Evolutionary conservation across 176 grass and related monocot genomes (phyloP), one percentile per base, ranked within the genome.

Genomic region (Themeda triandra): DNA sequence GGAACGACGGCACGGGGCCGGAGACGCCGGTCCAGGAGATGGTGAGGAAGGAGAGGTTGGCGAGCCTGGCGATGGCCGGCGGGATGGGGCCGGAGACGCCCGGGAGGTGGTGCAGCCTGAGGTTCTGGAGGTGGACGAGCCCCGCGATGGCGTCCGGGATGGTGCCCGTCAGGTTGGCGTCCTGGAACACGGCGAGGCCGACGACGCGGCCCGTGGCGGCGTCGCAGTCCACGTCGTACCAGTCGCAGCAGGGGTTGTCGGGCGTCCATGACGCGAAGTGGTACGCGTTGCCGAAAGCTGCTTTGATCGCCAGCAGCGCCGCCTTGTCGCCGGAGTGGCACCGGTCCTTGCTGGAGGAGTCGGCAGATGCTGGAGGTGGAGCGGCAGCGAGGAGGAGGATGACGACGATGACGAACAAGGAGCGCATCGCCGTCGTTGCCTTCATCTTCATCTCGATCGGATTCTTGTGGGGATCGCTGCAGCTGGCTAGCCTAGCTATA

Each of bases 171-270:
- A 91, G 13, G 70, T 92, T 91, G 82, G 68, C 1, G 49, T 92
- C 91, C 59, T 89, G 91, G 49, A 69, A 83, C 6, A 96, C 49
- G 21, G 42, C 1, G 21, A 96, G 91, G 18, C 49, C n/a, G 1
- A 78, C 19, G 54, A 96, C 91, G 63, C 88, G 88, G 67, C 88
- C 91, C 0, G 86, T 78, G 18, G 14, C 5, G 17, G 18, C 0
- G 84, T 96, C 86, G 63, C 94, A 96, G 10, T 87, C 84, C 6
- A 96, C 53, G 30, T 76, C 84, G 29, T 87, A 89, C 94, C 94
- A 96, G 33, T 84, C 86, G 73, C 91, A 96, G 84, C 94, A 96
- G 13, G 76, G 2, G 36, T 32, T 39, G 45, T 65, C 40, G 4
- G 77, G 77, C 13, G 78, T 87, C 94, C 91, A 96, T 0, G 94